These are phyloP conservation scores for Volvox africanus DNA, from an alignment of 139 green algal genomes.

Conservation along the genomic window DNA sequence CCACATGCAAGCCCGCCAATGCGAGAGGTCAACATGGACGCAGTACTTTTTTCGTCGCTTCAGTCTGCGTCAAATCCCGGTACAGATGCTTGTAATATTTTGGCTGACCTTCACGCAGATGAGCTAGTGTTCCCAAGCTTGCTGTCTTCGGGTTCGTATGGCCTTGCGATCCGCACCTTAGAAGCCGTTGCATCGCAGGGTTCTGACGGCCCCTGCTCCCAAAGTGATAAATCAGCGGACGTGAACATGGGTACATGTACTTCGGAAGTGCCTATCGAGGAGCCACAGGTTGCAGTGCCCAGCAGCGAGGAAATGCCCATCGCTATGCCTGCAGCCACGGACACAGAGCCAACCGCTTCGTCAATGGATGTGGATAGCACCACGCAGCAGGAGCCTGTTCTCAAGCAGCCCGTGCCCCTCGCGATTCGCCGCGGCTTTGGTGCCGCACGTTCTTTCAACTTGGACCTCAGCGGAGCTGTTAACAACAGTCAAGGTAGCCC, in stretches of 20 bases:
- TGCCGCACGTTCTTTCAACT: not conserved
- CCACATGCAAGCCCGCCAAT: too few species aligned
- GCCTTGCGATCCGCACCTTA: not conserved
- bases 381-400: not conserved
- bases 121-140: constrained; percentile 43
- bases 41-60: not conserved
- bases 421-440: not conserved
- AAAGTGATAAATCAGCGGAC: not conserved
- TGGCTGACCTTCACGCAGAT: not conserved
- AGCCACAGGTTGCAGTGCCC: not conserved
- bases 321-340: not conserved
- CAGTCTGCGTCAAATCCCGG: not conserved
- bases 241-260: not conserved
- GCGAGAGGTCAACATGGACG: constrained; percentile 38
- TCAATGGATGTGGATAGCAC: not conserved
- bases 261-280: not conserved
- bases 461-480: not conserved
- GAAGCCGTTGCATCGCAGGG: not conserved
- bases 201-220: too few species aligned
- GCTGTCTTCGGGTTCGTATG: not conserved
- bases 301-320: not conserved
- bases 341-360: not conserved
- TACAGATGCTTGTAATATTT: not conserved
- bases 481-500: not conserved
- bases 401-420: not conserved